phyloP scores from a whole-genome alignment of 1,284 basidiomycete genomes.

The Leucoagaricus sp. region DNA sequence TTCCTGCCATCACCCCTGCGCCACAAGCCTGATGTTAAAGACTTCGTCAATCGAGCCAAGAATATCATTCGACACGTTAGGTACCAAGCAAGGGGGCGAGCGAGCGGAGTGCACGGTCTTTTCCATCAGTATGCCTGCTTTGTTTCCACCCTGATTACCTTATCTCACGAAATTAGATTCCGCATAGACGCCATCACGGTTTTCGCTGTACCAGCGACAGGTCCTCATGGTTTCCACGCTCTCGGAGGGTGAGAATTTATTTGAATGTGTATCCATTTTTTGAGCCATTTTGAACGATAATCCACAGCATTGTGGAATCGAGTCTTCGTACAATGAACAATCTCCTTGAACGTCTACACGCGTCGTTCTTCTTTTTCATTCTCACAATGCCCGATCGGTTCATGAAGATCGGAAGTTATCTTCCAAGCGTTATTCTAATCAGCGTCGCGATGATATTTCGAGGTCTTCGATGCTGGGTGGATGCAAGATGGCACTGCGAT shows the following conservation, averaged over 20 bases:
- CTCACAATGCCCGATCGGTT: conserved; percentile 76
- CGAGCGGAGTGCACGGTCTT: conserved; percentile 79
- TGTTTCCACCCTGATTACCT: conserved; percentile 7
- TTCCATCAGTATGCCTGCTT: conserved; percentile 66
- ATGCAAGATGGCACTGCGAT: conserved; percentile 55
- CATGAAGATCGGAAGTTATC: conserved; percentile 86
- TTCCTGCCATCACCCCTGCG: conserved; percentile 29
- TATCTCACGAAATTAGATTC: conserved; percentile 53
- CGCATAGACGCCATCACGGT: conserved; percentile 94
- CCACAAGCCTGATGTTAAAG: conserved; percentile 43
- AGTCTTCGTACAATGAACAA: conserved; percentile 90
- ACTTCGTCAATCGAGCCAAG: conserved; percentile 58
- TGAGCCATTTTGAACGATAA: conserved; percentile 10
- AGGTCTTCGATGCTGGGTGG: conserved; percentile 74
- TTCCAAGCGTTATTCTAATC: conserved; percentile 83
- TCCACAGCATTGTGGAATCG: conserved; percentile 75
- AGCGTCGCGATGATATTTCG: conserved; percentile 82
- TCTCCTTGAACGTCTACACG: conserved; percentile 89
- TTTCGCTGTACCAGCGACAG: conserved; percentile 84
- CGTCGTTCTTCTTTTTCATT: conserved; percentile 95
- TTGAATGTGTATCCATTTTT: not conserved
- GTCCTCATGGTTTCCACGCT: conserved; percentile 95
- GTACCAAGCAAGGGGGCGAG: conserved; percentile 69
- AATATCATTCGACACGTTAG: conserved; percentile 67
- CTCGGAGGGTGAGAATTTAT: conserved; percentile 73